Percentiles rank a stretch among this genome's conserved stretches.
Conservation (phyloP, 1,284 basidiomycete species). For the Kalmanozyma brasiliensis region DNA sequence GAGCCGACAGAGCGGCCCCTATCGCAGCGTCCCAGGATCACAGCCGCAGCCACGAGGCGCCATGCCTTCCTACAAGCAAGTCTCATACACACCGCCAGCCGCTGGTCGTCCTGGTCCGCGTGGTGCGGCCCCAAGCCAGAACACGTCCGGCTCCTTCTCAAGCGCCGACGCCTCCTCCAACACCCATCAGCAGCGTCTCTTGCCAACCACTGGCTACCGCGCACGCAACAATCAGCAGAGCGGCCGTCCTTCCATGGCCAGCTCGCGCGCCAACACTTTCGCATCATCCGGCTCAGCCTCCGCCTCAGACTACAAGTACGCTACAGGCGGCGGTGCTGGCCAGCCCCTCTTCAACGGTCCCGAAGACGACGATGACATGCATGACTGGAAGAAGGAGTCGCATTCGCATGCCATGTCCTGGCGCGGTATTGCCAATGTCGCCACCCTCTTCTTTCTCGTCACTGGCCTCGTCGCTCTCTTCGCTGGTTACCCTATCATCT, state of each 20-base stretch:
- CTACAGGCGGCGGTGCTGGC: slow-evolving; percentile 15
- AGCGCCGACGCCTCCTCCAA: slow-evolving; percentile 32
- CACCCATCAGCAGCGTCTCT: slow-evolving; percentile 15
- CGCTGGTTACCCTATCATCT: slow-evolving; percentile 57
- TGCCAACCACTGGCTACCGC: slow-evolving; percentile 18
- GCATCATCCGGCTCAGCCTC: slow-evolving; percentile 23
- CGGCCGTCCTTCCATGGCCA: neutral
- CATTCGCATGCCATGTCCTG: slow-evolving; percentile 32
- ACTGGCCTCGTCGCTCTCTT: slow-evolving; percentile 52
- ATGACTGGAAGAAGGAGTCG: slow-evolving; percentile 45
- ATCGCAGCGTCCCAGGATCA: slow-evolving; percentile 20
- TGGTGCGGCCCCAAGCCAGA: slow-evolving; percentile 10
- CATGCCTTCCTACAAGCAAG: slow-evolving; percentile 42
- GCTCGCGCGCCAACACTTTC: slow-evolving; percentile 12
- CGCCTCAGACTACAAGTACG: slow-evolving; percentile 22
- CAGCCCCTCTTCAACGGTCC: slow-evolving; percentile 27
- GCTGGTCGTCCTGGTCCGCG: slow-evolving; percentile 10
- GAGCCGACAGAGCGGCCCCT: slow-evolving; percentile 20
- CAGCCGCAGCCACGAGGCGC: slow-evolving; percentile 8
- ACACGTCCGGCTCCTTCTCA: slow-evolving; percentile 37
- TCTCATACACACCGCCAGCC: slow-evolving; percentile 21
- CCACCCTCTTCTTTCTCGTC: slow-evolving; percentile 38
- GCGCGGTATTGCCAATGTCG: slow-evolving; percentile 50
- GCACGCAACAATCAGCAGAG: slow-evolving; percentile 6
- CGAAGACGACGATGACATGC: slow-evolving; percentile 58